Conservation (phyloP, 441 rosid species). For the Lepidium campestre region DNA sequence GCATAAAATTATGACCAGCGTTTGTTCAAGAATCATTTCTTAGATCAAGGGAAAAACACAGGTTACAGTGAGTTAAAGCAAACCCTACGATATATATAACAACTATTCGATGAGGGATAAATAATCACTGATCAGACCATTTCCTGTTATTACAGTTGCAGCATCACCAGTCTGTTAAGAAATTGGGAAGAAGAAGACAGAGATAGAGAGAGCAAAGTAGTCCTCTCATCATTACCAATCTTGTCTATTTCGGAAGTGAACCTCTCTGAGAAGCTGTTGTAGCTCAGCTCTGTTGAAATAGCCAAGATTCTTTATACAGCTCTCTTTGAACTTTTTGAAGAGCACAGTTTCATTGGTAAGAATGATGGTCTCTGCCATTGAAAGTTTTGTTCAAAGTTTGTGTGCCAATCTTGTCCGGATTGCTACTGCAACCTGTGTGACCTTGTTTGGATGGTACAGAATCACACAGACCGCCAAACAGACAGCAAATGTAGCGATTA, state of each 20-base stretch:
- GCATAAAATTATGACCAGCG: not conserved
- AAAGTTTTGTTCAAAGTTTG: not conserved
- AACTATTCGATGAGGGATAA: not conserved
- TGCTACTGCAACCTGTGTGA: conserved; percentile 62
- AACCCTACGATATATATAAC: conserved; percentile 10
- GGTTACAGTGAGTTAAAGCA: conserved; percentile 11
- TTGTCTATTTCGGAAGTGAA: conserved; percentile 9
- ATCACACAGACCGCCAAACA: conserved; percentile 71
- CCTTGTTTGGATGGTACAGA: conserved; percentile 66
- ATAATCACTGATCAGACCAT: conserved; percentile 11
- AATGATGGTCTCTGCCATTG: not conserved
- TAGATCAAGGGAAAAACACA: not conserved
- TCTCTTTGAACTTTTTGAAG: conserved; percentile 5
- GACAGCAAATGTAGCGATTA: conserved; percentile 39
- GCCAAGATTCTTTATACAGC: not conserved
- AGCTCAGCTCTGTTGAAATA: conserved; percentile 11
- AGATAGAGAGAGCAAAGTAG: not conserved
- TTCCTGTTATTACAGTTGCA: conserved; percentile 21
- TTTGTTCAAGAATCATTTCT: conserved; percentile 10
- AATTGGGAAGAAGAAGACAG: conserved; percentile 15
- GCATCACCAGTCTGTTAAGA: conserved; percentile 5
- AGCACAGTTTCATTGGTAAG: not conserved
- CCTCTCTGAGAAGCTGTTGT: conserved; percentile 17
- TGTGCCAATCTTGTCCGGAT: conserved; percentile 50
- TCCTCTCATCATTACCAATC: conserved; percentile 6